Evolutionary conservation across 768 basidiomycete genomes (phyloP), one percentile per base, ranked within the genome.

Genomic region (Nidularia pulvinata): DNA sequence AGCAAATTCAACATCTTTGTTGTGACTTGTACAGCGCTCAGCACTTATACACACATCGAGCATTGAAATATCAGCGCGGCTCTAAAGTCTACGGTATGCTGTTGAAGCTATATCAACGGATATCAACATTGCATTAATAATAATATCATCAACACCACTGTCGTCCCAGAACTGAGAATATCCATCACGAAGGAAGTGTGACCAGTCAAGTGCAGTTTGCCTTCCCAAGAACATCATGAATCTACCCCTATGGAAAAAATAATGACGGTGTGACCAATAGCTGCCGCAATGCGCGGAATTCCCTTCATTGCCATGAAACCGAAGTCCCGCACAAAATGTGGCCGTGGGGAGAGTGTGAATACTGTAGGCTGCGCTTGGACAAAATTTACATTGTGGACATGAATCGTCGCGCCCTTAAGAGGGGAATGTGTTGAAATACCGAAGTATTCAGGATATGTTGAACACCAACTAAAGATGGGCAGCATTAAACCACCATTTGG

Each of bases 391-490:
- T 88, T 89, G 70, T 90, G 81, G 42, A 93, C 76, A 61, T 90
- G 81, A 37, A 93, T 75, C 33, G 81, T 68, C 32, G 89, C 91
- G 52, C 88, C 90, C 55, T 75, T 81, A 35, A 68, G 66, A 7
- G 83, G 75, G 3, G 80, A 80, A 60, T 79, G 76, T 5, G 85
- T 78, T 6, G 89, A 85, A 51, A 92, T 83, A 37, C 87, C 91
- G 69, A 93, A 93, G 60, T 86, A 86, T 51, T 89, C 85, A 7
- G 89, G 79, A 65, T 82, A 83, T 13, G 88, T 87, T 22, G 79
- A 84, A 59, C 86, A 91, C 91, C 91, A 93, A 48, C 90, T 92
- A 53, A 50, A 25, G 56, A 42, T 30, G 10, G 22, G 19, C 22
- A 11, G 10, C 10, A 11, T 46, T 46, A n/a, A 46, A 46, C n/a